These are phyloP conservation scores for Boechera retrofracta DNA, from an alignment of 345 rosid genomes.

Conservation along the genomic window DNA sequence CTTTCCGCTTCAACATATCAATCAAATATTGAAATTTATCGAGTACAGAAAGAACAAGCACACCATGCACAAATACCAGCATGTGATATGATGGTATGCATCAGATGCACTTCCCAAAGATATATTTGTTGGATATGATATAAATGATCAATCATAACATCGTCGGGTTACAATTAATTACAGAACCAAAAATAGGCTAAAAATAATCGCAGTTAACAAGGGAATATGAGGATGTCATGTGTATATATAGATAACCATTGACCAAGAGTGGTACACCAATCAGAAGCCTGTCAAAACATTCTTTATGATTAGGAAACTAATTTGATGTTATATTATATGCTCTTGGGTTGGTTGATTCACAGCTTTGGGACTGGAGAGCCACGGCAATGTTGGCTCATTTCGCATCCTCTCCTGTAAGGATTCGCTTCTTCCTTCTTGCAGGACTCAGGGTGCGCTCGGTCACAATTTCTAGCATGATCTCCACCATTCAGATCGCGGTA, in stretches of 20 bases:
- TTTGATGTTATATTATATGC: neutral
- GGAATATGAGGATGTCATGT: neutral
- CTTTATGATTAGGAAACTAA: neutral
- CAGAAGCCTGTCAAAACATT: neutral
- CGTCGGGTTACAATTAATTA: too few species aligned
- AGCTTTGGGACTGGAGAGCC: too few species aligned
- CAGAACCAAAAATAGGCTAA: too few species aligned
- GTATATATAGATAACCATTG: neutral
- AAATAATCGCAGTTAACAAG: too few species aligned
- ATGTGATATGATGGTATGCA: too few species aligned
- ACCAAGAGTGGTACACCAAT: neutral
- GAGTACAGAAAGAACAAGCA: too few species aligned
- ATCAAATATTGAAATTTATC: too few species aligned
- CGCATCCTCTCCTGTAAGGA: constrained; percentile 32
- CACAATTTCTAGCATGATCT: neutral
- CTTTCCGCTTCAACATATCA: too few species aligned
- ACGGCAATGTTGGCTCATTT: neutral
- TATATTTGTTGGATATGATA: too few species aligned
- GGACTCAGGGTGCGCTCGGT: neutral
- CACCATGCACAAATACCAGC: too few species aligned
- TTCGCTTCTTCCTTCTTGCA: constrained; percentile 19
- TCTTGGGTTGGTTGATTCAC: neutral
- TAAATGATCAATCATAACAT: too few species aligned
- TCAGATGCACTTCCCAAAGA: too few species aligned
- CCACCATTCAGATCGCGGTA: neutral